phyloP scores from a whole-genome alignment of 345 rosid species.

The Aquilaria sinensis region DNA sequence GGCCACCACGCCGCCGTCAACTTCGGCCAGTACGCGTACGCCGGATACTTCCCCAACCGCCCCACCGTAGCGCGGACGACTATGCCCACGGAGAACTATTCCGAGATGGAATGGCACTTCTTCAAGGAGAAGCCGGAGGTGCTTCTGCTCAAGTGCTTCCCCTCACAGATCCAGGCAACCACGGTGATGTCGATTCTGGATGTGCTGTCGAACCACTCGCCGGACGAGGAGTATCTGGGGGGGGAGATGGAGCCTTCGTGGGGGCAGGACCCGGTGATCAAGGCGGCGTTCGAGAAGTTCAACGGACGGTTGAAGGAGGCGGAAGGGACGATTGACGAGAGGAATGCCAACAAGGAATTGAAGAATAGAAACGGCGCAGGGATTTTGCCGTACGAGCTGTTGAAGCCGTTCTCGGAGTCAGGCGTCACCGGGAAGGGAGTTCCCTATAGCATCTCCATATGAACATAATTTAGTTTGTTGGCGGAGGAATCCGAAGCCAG shows the following conservation, averaged over 20 bases:
- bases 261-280: conserved; percentile 19
- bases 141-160: conserved; percentile 27
- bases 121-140: conserved; percentile 30
- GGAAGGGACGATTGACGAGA: conserved; percentile 28
- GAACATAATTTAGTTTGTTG: neutral
- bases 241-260: conserved; percentile 24
- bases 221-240: conserved; percentile 49
- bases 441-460: conserved; percentile 42
- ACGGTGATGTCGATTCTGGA: conserved; percentile 33
- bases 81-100: conserved; percentile 41
- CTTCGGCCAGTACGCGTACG: conserved; percentile 46
- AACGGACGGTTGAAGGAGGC: conserved; percentile 26
- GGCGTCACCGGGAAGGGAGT: conserved; percentile 52
- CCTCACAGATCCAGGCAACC: conserved; percentile 48
- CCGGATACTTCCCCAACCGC: conserved; percentile 42
- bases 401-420: conserved; percentile 38
- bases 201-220: conserved; percentile 35
- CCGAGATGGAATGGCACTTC: conserved; percentile 21
- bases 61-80: conserved; percentile 37
- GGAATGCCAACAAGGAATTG: conserved; percentile 19
- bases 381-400: conserved; percentile 31
- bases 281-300: conserved; percentile 34
- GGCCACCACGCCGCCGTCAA: conserved; percentile 56
- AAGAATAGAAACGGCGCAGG: conserved; percentile 43
- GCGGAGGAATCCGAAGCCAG: too few relatives aligned